A percentile compares a stretch with the other conserved stretches of the same genome.
phyloP scores from a whole-genome alignment of 148 eudicot species.

The Persicaria maculosa region DNA sequence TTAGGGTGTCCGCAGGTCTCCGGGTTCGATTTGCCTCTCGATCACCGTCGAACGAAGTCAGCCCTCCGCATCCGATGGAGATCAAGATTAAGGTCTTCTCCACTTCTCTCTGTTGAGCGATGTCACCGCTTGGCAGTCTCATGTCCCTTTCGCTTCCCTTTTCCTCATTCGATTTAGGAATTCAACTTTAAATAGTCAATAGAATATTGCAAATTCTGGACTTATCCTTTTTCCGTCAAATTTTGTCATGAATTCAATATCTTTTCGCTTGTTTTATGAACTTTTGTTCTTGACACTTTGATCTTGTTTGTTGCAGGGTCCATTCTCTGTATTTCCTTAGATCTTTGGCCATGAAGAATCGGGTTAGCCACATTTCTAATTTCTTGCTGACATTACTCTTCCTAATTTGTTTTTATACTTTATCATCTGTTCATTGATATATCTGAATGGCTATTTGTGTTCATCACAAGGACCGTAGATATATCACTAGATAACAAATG shows the following conservation, averaged over 20 bases:
- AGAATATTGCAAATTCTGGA: no score
- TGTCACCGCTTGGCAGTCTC: conserved; percentile 76
- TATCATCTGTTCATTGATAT: no score
- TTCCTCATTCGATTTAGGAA: no score
- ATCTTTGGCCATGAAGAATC: conserved; percentile 96
- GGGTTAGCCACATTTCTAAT: conserved; percentile 38
- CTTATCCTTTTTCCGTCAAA: no score
- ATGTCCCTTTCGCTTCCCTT: conserved; percentile 24
- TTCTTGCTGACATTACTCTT: not conserved
- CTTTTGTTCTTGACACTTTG: not conserved
- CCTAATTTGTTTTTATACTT: not conserved
- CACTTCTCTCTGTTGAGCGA: conserved; percentile 95
- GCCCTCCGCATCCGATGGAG: conserved; percentile 83
- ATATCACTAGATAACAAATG: no score
- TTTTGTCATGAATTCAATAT: not conserved
- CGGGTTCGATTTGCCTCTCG: no score
- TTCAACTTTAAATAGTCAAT: no score
- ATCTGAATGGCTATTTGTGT: no score
- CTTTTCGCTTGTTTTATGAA: not conserved
- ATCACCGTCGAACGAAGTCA: conserved; percentile 27
- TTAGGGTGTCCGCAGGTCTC: no score
- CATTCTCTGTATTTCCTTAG: conserved; percentile 62
- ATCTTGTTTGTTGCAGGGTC: conserved; percentile 46
- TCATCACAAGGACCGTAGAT: no score
- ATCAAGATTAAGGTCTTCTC: conserved; percentile 75